Conservation (phyloP, 2,329 filamentous ascomycete species). For the Mollisia scopiformis region DNA sequence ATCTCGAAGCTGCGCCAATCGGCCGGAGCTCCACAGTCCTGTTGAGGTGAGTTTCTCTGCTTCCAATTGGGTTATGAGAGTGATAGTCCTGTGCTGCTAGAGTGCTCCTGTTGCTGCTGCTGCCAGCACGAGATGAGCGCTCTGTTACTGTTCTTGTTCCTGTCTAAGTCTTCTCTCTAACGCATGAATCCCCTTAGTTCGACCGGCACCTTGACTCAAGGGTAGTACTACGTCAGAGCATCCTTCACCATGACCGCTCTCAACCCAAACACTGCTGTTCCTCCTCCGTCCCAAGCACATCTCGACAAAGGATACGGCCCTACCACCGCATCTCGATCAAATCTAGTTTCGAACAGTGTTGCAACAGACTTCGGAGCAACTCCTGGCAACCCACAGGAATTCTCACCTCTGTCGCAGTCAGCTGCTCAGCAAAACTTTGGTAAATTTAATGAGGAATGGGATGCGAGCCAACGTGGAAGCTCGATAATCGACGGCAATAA, state of each 20-base stretch:
- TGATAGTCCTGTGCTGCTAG: background rate
- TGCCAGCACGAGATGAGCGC: background rate
- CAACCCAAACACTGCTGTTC: slow-evolving; percentile 24
- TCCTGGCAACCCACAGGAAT: slow-evolving; percentile 27
- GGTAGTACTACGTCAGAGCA: slow-evolving; percentile 11
- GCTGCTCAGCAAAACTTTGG: slow-evolving; percentile 38
- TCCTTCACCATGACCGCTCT: slow-evolving; percentile 25
- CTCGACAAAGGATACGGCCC: slow-evolving; percentile 34
- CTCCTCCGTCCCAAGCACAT: slow-evolving; percentile 32
- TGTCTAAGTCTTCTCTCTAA: too few relatives aligned
- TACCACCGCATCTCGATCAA: slow-evolving; percentile 21
- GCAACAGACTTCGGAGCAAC: slow-evolving; percentile 30
- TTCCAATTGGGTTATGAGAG: background rate
- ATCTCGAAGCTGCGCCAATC: slow-evolving; percentile 1
- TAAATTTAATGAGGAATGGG: slow-evolving; percentile 72
- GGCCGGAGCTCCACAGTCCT: background rate
- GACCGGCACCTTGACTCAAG: slow-evolving; percentile 1
- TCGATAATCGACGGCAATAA: slow-evolving; percentile 59
- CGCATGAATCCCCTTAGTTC: slow-evolving; percentile 12
- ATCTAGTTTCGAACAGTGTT: slow-evolving; percentile 15
- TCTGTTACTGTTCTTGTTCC: background rate
- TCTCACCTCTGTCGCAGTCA: slow-evolving; percentile 30
- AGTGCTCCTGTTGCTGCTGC: background rate
- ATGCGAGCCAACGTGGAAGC: slow-evolving; percentile 67
- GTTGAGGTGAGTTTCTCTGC: background rate